A percentile compares a stretch with the other conserved stretches of the same genome.
Conservation (phyloP, 177 flowering plant genomes). For the Vitis hybrid region DNA sequence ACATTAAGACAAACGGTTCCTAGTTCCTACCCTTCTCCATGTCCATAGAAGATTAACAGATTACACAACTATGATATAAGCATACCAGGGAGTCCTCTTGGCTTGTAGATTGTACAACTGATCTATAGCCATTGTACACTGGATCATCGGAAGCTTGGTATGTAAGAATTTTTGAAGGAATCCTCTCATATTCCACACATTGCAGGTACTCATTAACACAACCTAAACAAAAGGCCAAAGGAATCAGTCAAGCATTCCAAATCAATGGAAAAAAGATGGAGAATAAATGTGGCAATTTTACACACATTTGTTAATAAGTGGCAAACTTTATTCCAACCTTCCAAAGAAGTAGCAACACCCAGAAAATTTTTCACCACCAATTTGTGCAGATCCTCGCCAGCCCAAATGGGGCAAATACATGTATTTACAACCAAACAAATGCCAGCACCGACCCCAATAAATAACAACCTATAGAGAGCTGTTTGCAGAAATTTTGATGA, state of each 20-base stretch:
- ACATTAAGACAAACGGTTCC: too few relatives aligned
- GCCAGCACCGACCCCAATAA: conserved; percentile 63
- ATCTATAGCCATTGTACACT: conserved; percentile 56
- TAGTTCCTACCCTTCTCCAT: too few relatives aligned
- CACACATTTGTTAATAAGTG: not conserved
- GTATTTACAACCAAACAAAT: conserved; percentile 53
- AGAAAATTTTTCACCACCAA: conserved; percentile 64
- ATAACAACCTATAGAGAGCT: conserved; percentile 53
- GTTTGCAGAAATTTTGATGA: conserved; percentile 51
- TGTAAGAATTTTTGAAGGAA: conserved; percentile 65
- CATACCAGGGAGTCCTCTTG: conserved; percentile 66
- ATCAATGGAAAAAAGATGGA: not conserved
- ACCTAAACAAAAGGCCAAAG: conserved; percentile 29
- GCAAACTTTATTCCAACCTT: conserved; percentile 40
- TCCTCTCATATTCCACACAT: conserved; percentile 47
- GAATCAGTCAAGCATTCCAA: conserved; percentile 1
- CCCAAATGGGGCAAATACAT: conserved; percentile 68
- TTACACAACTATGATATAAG: not conserved
- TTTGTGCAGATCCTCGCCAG: conserved; percentile 77
- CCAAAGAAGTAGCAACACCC: conserved; percentile 65
- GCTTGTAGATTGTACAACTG: conserved; percentile 68
- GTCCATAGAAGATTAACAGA: not conserved
- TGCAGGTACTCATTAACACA: conserved; percentile 51
- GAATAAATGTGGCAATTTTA: not conserved
- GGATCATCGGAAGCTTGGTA: conserved; percentile 70